Evolutionary conservation across 1,284 basidiomycete species (phyloP), one percentile per base, ranked within the genome.

Genomic region (Sanghuangporus baumii): DNA sequence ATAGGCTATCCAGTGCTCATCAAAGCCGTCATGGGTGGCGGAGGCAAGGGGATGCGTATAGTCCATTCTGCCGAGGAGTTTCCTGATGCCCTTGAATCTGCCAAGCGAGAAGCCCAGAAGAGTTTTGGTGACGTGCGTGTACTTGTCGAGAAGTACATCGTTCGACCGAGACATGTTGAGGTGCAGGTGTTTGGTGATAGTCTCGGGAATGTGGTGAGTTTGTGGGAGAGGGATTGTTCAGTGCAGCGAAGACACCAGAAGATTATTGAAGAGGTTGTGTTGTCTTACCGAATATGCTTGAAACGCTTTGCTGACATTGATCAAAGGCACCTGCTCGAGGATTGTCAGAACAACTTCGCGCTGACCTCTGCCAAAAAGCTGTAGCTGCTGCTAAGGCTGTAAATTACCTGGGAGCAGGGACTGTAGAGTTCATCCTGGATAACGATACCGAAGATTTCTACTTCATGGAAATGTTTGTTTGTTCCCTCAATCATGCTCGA

Each of bases 11-110:
- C 96, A 11, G 91, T 95, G 26, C 81, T 96, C 65, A 96, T 97
- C 78, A 97, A 97, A 74, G 95, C 96, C 31, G 91, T 96, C 52
- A 93, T 97, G 74, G 96, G 96, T 34, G 96, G 96, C 59, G 96
- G 96, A 63, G 96, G 96, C 16, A 94, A 97, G 72, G 96, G 96
- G 66, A 98, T 98, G 96, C 89, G 95, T 65, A 88, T 89, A 31
- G 96, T 97, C 34, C 80, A 81, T 31, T 77, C 82, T 0, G 74
- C 79, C 7, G 76, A 75, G 36, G 87, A 88, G 37, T 95, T 96
- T 68, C 74, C 81, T 61, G 89, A 94, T 65, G 89, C 92, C 18
- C 79, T 97, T 1, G 82, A 82, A 48, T 91, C 90, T 34, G 96
- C 95, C 0, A 86, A 93, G 72, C 84, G 96, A 50, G 96, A 98